These are phyloP conservation scores for Xylariales sp. DNA, from an alignment of 2,329 filamentous ascomycete genomes.

Conservation along the genomic window DNA sequence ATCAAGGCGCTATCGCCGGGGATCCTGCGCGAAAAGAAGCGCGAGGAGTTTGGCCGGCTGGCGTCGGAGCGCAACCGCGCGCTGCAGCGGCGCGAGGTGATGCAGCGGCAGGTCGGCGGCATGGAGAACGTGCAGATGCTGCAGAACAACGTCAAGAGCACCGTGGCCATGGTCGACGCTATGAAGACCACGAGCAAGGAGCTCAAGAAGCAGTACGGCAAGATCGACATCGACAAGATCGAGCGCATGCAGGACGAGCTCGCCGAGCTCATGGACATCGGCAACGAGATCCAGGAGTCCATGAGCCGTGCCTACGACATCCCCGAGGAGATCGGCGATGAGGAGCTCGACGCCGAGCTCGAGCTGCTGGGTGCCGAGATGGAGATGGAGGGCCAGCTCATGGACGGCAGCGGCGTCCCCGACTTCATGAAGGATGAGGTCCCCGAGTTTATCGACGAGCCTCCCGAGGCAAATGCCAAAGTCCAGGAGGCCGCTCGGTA, in stretches of 20 bases:
- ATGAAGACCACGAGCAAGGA: constrained; percentile 97
- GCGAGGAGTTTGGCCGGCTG: constrained; percentile 77
- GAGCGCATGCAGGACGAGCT: constrained; percentile 98
- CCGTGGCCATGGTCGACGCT: constrained; percentile 96
- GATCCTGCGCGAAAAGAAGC: constrained; percentile 67
- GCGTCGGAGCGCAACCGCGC: constrained; percentile 2
- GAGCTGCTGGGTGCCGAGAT: constrained; percentile 92
- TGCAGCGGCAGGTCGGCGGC: constrained; percentile 94
- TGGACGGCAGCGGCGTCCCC: constrained; percentile 40
- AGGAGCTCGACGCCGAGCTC: constrained; percentile 91
- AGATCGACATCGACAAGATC: constrained; percentile 96
- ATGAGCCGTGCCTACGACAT: constrained; percentile 89
- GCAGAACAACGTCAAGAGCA: constrained; percentile 98
- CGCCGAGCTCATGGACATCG: constrained; percentile 95
- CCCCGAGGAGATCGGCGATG: constrained; percentile 95
- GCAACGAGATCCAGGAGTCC: constrained; percentile 97
- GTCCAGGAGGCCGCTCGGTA: constrained; percentile 74
- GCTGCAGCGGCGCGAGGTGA: constrained; percentile 86
- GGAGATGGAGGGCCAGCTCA: constrained; percentile 74
- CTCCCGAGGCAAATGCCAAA: constrained; percentile 67
- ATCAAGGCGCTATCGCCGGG: too few species aligned
- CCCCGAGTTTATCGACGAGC: constrained; percentile 91
- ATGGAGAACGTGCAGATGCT: constrained; percentile 98
- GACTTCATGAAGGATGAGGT: constrained; percentile 69
- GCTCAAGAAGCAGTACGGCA: constrained; percentile 89